A percentile compares a stretch with the other conserved stretches of the same genome.
Conservation (phyloP, 2,329 filamentous ascomycete genomes). For the Chaetomium globosum region DNA sequence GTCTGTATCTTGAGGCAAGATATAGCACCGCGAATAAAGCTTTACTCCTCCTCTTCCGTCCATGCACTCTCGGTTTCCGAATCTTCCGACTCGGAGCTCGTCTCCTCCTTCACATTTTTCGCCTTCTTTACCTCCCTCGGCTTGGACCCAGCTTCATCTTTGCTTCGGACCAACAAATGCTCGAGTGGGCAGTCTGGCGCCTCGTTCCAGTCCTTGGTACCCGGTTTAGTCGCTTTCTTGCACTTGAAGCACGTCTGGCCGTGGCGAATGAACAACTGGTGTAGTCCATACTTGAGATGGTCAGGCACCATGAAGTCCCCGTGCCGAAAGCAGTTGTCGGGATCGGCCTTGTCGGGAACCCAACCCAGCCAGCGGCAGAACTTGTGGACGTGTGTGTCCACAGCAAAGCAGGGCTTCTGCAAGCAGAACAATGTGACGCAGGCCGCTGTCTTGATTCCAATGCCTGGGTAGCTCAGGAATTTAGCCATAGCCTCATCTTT, state of each 20-base stretch:
- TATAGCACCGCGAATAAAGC: not conserved
- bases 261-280: conserved; percentile 58
- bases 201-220: conserved; percentile 64
- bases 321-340: conserved; percentile 55
- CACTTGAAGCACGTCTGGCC: conserved; percentile 55
- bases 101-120: conserved; percentile 18
- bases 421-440: conserved; percentile 62
- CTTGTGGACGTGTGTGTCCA: conserved; percentile 60
- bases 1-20: not conserved
- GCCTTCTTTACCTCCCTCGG: conserved; percentile 28
- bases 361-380: conserved; percentile 57
- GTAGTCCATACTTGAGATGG: conserved; percentile 58
- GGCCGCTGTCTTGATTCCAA: conserved; percentile 61
- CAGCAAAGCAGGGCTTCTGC: conserved; percentile 56
- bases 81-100: conserved; percentile 18
- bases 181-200: conserved; percentile 48
- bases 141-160: conserved; percentile 34
- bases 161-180: conserved; percentile 45
- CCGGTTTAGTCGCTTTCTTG: conserved; percentile 53
- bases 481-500: conserved; percentile 54
- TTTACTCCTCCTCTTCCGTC: conserved; percentile 22
- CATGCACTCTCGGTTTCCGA: conserved; percentile 23
- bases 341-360: conserved; percentile 54
- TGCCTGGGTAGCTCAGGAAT: conserved; percentile 54
- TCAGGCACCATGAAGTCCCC: conserved; percentile 56